These are phyloP conservation scores for Lyophyllum decastes DNA, from an alignment of 768 basidiomycete species.

Conservation along the genomic window DNA sequence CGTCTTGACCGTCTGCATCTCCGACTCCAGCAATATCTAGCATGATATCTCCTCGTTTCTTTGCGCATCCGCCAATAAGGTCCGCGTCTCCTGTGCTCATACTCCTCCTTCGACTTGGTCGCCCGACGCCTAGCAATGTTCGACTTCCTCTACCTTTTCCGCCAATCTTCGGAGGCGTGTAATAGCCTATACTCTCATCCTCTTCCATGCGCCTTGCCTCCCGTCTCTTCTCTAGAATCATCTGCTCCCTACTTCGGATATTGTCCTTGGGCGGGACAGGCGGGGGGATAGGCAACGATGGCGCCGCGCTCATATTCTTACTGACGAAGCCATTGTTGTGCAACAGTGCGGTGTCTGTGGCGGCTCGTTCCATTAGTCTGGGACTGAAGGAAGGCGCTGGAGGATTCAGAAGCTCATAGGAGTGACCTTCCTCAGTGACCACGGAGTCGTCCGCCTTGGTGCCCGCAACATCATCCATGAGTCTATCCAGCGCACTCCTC, in stretches of 20 bases:
- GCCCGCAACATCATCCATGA: slow-evolving; percentile 71
- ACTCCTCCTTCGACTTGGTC: slow-evolving; percentile 67
- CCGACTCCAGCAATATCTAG: slow-evolving; percentile 38
- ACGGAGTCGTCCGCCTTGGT: slow-evolving; percentile 42
- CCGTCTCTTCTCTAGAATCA: slow-evolving; percentile 72
- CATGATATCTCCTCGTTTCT: slow-evolving; percentile 35
- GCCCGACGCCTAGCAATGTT: slow-evolving; percentile 37
- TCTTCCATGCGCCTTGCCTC: slow-evolving; percentile 59
- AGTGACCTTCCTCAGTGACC: slow-evolving; percentile 43
- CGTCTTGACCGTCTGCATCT: slow-evolving; percentile 37
- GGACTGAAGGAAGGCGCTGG: slow-evolving; percentile 18
- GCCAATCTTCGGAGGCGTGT: slow-evolving; percentile 16
- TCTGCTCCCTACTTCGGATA: slow-evolving; percentile 62
- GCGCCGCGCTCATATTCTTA: slow-evolving; percentile 44
- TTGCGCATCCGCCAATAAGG: slow-evolving; percentile 34
- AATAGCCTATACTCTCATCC: slow-evolving; percentile 38
- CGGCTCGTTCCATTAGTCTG: slow-evolving; percentile 42
- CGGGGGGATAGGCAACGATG: slow-evolving; percentile 40
- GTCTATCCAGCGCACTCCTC: slow-evolving; percentile 69
- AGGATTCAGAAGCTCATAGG: slow-evolving; percentile 29
- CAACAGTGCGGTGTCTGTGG: slow-evolving; percentile 51
- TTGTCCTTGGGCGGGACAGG: slow-evolving; percentile 66
- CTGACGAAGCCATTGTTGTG: slow-evolving; percentile 38
- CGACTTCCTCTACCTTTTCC: slow-evolving; percentile 15
- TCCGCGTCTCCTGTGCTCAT: slow-evolving; percentile 80